Evolutionary conservation across 805 yeast genomes (phyloP).

Genomic region (Kodamaea kakaduensis): DNA sequence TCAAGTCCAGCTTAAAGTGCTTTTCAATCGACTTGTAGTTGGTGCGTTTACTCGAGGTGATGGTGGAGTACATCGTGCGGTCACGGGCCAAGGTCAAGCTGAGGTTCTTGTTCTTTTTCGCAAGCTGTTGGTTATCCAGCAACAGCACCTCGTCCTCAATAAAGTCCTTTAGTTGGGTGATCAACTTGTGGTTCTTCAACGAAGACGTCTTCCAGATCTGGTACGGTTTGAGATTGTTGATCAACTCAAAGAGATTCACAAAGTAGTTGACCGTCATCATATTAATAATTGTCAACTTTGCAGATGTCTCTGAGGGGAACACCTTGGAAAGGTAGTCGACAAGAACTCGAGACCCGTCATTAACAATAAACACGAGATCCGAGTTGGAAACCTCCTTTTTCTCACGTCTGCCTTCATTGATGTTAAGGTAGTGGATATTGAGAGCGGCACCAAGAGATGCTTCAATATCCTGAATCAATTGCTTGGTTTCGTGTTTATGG

Average conservation of each 20-base stretch:
- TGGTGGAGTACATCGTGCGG: conserved; percentile 20
- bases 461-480: conserved; percentile 17
- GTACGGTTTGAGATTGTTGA: conserved; percentile 29
- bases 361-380: conserved; percentile 31
- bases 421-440: conserved; percentile 16
- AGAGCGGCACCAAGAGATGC: conserved; percentile 12
- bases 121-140: conserved; percentile 5
- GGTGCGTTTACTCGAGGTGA: conserved; percentile 19
- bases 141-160: conserved; percentile 22
- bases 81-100: conserved; percentile 8
- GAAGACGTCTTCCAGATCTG: conserved; percentile 40
- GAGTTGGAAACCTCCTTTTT: conserved; percentile 20
- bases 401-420: conserved; percentile 7
- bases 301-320: conserved; percentile 13
- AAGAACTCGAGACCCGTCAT: conserved; percentile 34
- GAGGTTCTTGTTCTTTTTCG: conserved; percentile 10
- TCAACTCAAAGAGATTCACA: conserved; percentile 34
- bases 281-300: conserved; percentile 34
- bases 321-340: conserved; percentile 21
- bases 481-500: conserved; percentile 18
- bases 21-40: conserved; percentile 29
- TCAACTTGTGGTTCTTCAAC: conserved; percentile 21
- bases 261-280: conserved; percentile 39
- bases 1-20: conserved; percentile 27
- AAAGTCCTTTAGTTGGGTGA: conserved; percentile 24